Evolutionary conservation across 2,329 filamentous ascomycete species (phyloP).

Genomic region (Thielaviopsis musarum): DNA sequence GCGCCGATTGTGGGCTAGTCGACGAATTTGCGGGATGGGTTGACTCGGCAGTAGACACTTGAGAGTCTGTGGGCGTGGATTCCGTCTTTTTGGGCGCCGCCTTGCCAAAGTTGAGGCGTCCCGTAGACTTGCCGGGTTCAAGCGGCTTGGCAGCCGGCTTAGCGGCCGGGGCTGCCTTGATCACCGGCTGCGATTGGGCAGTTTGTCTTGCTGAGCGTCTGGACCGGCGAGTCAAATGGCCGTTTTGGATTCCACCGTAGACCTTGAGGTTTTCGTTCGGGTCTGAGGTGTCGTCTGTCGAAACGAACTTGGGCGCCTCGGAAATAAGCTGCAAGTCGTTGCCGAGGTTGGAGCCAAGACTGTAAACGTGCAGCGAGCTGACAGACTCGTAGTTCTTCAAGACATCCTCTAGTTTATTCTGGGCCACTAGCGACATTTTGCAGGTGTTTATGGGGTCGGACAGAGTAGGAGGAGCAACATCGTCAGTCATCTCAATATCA

Average conservation of each 20-base stretch:
- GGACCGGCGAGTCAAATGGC: conserved; percentile 1
- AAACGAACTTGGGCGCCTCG: neutral
- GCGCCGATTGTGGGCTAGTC: neutral
- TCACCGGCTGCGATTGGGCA: neutral
- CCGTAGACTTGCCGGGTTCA: neutral
- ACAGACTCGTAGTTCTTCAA: conserved; percentile 56
- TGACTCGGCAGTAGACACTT: neutral
- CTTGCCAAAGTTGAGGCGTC: conserved; percentile 3
- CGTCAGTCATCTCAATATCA: conserved; percentile 50
- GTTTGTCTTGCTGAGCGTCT: neutral
- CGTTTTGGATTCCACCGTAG: conserved; percentile 5
- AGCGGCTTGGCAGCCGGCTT: neutral
- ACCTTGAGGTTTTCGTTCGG: conserved; percentile 4
- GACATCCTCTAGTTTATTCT: conserved; percentile 55
- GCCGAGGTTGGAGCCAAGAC: conserved; percentile 52
- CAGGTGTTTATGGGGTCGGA: conserved; percentile 35
- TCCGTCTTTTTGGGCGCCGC: neutral
- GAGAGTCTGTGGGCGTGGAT: neutral
- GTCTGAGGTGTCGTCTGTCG: neutral
- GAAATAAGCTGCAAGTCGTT: conserved; percentile 19
- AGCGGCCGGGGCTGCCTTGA: neutral
- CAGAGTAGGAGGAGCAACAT: conserved; percentile 16
- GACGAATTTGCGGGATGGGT: neutral
- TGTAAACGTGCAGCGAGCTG: conserved; percentile 73
- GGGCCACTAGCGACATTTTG: conserved; percentile 49